Evolutionary conservation across 441 rosid genomes (phyloP).

Genomic region (Syzygium malaccense): DNA sequence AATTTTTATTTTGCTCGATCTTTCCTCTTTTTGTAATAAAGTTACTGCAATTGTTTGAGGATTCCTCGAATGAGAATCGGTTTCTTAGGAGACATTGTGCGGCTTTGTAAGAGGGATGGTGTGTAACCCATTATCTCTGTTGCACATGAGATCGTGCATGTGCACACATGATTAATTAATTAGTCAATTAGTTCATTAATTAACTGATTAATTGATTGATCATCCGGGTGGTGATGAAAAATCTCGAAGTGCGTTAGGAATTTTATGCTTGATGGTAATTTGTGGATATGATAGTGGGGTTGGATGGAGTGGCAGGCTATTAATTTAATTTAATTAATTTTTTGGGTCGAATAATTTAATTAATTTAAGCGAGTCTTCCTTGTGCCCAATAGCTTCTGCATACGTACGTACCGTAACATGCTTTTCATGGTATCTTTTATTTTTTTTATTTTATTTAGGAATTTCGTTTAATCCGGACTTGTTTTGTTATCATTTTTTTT

Average conservation of each 20-base stretch:
- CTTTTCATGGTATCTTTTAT: not conserved
- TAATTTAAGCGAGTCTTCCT: not conserved
- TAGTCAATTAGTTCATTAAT: not conserved
- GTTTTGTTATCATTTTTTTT: not conserved
- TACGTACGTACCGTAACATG: not conserved
- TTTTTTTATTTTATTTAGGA: not conserved
- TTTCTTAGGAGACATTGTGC: not conserved
- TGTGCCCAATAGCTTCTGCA: not conserved
- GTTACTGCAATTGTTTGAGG: not conserved
- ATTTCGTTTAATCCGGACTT: not conserved
- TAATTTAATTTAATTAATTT: not conserved
- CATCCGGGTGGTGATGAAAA: not conserved
- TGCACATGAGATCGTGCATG: not conserved
- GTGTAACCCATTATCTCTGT: not conserved
- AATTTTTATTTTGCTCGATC: not conserved
- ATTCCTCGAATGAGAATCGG: not conserved
- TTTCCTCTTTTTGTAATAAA: not conserved
- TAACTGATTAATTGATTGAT: not conserved
- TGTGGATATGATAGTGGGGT: not conserved
- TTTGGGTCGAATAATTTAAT: not conserved
- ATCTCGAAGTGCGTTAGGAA: not conserved
- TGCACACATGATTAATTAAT: not conserved
- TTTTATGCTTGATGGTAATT: not conserved
- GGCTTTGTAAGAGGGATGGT: not conserved
- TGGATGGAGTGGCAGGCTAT: not conserved